Evolutionary conservation across 352 stramenopile genomes (phyloP), one percentile per base, ranked within the genome.

Genomic region (Stramenopiles sp.): DNA sequence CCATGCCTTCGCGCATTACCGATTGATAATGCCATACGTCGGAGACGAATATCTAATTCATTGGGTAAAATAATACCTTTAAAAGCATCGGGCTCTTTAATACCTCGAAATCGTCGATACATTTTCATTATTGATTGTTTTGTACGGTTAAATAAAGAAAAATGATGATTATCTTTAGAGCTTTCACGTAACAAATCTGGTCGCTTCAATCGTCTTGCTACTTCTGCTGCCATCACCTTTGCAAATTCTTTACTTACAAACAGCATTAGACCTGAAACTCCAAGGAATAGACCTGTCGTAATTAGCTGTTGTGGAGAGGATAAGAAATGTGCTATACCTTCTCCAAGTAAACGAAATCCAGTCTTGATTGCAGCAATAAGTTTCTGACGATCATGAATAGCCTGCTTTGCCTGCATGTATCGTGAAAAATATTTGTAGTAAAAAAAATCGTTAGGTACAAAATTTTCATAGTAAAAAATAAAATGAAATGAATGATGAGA

Each of bases 1-100:
- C 71, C 62, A 61, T 96, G 93, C 51, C 80, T 83, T 57, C 93
- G 93, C 7, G 85, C 94, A 61, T 96, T 90, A 23, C 68, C 75
- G 8, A 79, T 94, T n/a, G 77, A 85, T 23, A 89, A 62, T 2
- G 81, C 79, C 41, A 96, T 70, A 51, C 70, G 79, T 35, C 64
- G 62, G 44, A 97, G 59, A 40, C 87, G 76, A 45, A 72, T 55
- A 45, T 91, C 71, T 7, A 93, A 55, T 51, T 66, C 67, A n/a
- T 66, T 58, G 54, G 89, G 71, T 22, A 96, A 60, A 5, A 95
- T 70, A 29, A 92, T 78, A 45, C 73, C 60, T 19, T 85, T 75
- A 6, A 96, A 54, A n/a, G 73, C 75, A 44, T 71, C 64, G 23
- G 69, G 62, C 52, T 56, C 43, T 24, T 48, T 15, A 18, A 10